These are phyloP conservation scores for Mrakia frigida DNA, from an alignment of 768 basidiomycete genomes.

Conservation along the genomic window DNA sequence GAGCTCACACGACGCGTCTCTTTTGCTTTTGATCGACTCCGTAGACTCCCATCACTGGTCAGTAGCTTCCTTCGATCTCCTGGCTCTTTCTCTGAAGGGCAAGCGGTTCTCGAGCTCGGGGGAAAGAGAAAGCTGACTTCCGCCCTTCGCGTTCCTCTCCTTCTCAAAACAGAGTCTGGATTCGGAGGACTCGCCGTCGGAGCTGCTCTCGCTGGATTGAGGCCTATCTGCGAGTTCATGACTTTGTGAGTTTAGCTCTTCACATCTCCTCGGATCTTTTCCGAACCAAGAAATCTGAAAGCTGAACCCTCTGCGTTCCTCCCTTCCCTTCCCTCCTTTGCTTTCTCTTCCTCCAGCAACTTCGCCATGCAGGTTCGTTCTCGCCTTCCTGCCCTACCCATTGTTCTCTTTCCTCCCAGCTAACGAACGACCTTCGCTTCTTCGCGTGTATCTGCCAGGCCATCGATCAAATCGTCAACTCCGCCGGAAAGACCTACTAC, in stretches of 20 bases:
- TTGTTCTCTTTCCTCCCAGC: neutral
- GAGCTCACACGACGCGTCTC: neutral
- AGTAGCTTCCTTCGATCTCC: neutral
- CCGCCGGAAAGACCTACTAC: slow-evolving; percentile 99
- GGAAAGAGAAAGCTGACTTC: neutral
- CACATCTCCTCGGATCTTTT: neutral
- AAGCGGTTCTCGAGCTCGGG: too few relatives aligned
- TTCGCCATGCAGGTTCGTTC: slow-evolving; percentile 80
- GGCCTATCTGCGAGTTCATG: slow-evolving; percentile 65
- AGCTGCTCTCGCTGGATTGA: slow-evolving; percentile 85
- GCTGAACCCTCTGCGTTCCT: neutral
- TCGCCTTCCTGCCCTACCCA: neutral
- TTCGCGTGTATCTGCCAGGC: slow-evolving; percentile 48
- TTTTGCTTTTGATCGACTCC: neutral
- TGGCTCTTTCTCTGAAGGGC: too few relatives aligned
- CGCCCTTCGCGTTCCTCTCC: neutral
- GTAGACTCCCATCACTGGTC: slow-evolving; percentile 34
- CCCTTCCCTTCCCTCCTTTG: too few relatives aligned
- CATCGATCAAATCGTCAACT: slow-evolving; percentile 99
- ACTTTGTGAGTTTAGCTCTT: slow-evolving; percentile 32
- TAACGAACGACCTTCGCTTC: neutral
- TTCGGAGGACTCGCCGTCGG: slow-evolving; percentile 96
- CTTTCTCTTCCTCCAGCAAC: slow-evolving; percentile 72
- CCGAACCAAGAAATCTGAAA: neutral
- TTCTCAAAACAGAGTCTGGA: slow-evolving; percentile 77